Conservation (phyloP, 139 green algal species). For the Zygnema circumcarinatum region DNA sequence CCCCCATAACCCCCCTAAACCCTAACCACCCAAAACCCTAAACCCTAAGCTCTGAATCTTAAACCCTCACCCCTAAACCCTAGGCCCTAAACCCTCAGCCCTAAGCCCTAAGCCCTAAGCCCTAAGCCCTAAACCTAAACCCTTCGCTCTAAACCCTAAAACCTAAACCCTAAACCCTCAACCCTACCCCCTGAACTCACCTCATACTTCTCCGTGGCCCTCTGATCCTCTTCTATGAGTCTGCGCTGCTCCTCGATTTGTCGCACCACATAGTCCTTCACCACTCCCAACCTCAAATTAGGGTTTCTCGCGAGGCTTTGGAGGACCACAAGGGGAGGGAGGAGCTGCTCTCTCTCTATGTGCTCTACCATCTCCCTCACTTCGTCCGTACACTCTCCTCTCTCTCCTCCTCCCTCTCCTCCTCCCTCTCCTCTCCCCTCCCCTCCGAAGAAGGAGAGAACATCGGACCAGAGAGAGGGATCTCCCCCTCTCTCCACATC, state of each 20-base stretch:
- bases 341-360: slow-evolving; percentile 79
- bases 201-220: slow-evolving; percentile 68
- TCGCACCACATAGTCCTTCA: slow-evolving; percentile 59
- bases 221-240: slow-evolving; percentile 62
- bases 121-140: too few relatives aligned
- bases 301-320: slow-evolving; percentile 79
- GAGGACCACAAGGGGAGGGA: slow-evolving; percentile 91
- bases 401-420: slow-evolving; percentile 5
- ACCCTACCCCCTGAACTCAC: too few relatives aligned
- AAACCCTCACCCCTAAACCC: too few relatives aligned
- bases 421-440: neutral
- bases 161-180: too few relatives aligned
- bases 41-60: too few relatives aligned
- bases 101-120: too few relatives aligned
- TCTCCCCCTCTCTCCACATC: slow-evolving; percentile 70
- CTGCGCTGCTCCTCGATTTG: slow-evolving; percentile 65
- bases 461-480: slow-evolving; percentile 83
- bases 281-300: slow-evolving; percentile 73
- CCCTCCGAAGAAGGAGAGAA: slow-evolving; percentile 76
- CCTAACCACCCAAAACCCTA: too few relatives aligned
- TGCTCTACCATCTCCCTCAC: slow-evolving; percentile 74
- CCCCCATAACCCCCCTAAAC: too few relatives aligned
- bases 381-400: slow-evolving; percentile 21
- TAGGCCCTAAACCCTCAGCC: too few relatives aligned
- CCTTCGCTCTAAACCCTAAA: too few relatives aligned